A percentile compares a stretch with the other conserved stretches of the same genome.
Evolutionary conservation across 78 protist genomes (phyloP).

Genomic region (Isochrysis galbana): DNA sequence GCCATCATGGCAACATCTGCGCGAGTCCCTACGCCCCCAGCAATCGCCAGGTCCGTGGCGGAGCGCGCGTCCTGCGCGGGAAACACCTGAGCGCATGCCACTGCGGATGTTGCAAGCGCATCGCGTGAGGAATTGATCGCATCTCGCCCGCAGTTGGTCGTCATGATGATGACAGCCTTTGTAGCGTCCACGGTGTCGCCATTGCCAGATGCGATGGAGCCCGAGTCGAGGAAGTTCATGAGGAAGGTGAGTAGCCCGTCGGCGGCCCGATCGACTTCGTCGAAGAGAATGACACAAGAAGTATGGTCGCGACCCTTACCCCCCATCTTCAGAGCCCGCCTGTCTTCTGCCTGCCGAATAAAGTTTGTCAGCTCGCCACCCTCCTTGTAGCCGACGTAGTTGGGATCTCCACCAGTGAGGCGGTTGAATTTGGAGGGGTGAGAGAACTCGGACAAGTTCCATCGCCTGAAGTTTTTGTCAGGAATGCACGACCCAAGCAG

Average conservation of each 20-base stretch:
- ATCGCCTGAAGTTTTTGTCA: slow-evolving; percentile 65
- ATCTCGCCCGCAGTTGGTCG: not conserved
- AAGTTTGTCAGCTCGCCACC: slow-evolving; percentile 73
- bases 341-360: slow-evolving; percentile 18
- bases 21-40: not conserved
- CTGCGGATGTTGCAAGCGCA: no score
- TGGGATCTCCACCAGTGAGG: slow-evolving; percentile 64
- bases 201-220: not conserved
- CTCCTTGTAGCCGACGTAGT: slow-evolving; percentile 72
- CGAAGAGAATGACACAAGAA: not conserved
- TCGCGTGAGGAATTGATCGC: not conserved
- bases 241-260: slow-evolving; percentile 15
- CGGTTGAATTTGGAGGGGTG: slow-evolving; percentile 46
- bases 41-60: not conserved
- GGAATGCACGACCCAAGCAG: slow-evolving; percentile 78
- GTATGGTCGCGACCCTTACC: not conserved
- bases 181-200: slow-evolving; percentile 6
- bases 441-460: slow-evolving; percentile 10
- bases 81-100: no score
- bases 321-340: not conserved
- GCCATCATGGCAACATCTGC: not conserved
- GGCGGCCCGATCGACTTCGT: slow-evolving; percentile 13
- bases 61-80: no score
- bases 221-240: slow-evolving; percentile 4
- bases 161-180: not conserved